Percentiles rank a stretch among this genome's conserved stretches.
phyloP scores from a whole-genome alignment of 768 basidiomycete species.

The Calocera viscosa region DNA sequence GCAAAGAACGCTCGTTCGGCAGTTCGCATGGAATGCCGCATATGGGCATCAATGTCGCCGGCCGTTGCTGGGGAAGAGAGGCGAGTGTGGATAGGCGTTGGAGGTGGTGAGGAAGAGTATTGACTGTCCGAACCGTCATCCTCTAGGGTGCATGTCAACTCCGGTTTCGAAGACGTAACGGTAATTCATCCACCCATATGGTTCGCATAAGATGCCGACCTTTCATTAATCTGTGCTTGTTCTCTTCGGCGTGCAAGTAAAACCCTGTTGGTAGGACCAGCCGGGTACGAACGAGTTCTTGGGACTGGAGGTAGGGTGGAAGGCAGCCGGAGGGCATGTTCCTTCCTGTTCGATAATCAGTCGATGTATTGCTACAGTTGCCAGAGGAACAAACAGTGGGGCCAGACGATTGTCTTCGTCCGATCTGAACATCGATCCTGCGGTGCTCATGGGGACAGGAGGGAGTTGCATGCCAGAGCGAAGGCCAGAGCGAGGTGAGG shows the following conservation, averaged over 20 bases:
- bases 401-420: too few relatives aligned
- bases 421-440: too few relatives aligned
- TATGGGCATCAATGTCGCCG: neutral
- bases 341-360: too few relatives aligned
- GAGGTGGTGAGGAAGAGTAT: neutral
- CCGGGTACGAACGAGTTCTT: neutral
- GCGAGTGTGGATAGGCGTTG: neutral
- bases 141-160: neutral
- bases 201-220: neutral
- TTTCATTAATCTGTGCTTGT: neutral
- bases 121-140: neutral
- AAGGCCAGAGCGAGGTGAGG: too few relatives aligned
- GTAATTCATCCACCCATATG: neutral
- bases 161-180: too few relatives aligned
- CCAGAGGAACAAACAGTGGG: too few relatives aligned
- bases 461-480: too few relatives aligned
- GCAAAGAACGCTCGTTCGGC: neutral
- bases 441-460: too few relatives aligned
- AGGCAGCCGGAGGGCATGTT: neutral
- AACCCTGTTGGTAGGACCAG: neutral
- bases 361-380: too few relatives aligned
- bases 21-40: neutral
- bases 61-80: neutral
- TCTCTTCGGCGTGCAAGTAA: neutral
- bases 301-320: neutral